These are phyloP conservation scores for Melaleuca alternifolia DNA, from an alignment of 345 rosid species.

Conservation along the genomic window DNA sequence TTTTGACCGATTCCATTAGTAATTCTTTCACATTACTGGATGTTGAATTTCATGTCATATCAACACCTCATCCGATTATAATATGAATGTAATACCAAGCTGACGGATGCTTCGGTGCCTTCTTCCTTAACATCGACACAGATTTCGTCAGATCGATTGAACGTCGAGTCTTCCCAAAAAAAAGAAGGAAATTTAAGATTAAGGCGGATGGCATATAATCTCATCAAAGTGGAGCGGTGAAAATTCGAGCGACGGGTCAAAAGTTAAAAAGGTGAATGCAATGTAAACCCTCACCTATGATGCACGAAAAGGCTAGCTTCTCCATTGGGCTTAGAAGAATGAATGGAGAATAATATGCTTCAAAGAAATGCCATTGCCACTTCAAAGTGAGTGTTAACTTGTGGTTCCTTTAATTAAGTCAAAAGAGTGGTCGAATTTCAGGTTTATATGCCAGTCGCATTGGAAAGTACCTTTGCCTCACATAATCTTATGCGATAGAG, in stretches of 20 bases:
- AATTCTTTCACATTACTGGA: not conserved
- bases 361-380: not conserved
- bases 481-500: not conserved
- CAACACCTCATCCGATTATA: not conserved
- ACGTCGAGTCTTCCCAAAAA: not conserved
- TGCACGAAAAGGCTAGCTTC: not conserved
- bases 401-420: not conserved
- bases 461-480: not conserved
- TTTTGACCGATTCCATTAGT: not conserved
- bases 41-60: not conserved
- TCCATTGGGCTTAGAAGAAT: not conserved
- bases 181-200: not conserved
- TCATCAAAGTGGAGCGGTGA: not conserved
- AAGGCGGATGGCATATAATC: not conserved
- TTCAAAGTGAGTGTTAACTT: not conserved
- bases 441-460: not conserved
- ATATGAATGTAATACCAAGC: not conserved
- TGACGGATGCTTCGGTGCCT: not conserved
- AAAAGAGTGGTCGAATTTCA: not conserved
- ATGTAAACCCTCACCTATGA: not conserved
- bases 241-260: not conserved
- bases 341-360: not conserved
- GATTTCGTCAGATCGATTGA: not conserved
- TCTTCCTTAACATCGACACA: not conserved
- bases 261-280: not conserved